Conservation (phyloP, 108 stramenopile genomes). For the Tribonema minus region DNA sequence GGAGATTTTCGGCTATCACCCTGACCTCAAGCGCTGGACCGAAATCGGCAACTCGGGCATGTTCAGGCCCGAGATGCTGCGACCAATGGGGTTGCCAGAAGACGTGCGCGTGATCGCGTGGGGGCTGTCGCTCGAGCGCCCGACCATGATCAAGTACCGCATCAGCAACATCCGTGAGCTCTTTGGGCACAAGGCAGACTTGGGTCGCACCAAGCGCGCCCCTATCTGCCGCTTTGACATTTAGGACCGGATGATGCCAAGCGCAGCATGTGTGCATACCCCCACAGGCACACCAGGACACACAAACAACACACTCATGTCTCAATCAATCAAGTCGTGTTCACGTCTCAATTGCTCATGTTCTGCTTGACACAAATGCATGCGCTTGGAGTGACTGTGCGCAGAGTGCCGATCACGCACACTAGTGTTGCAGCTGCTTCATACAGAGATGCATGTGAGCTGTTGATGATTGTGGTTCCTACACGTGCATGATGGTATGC, state of each 20-base stretch:
- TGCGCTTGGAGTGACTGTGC: not conserved
- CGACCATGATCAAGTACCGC: slow-evolving; percentile 99
- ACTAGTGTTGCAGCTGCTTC: too few species aligned
- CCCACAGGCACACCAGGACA: too few species aligned
- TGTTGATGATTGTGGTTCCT: not conserved
- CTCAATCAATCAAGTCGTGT: too few species aligned
- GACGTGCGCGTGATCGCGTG: slow-evolving; percentile 98
- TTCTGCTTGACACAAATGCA: not conserved
- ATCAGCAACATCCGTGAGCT: slow-evolving; percentile 98
- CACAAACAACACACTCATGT: too few species aligned
- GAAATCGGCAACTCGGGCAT: slow-evolving; percentile 92
- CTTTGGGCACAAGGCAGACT: slow-evolving; percentile 98
- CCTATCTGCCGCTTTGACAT: slow-evolving; percentile 85
- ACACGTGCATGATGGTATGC: not conserved
- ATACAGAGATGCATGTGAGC: too few species aligned
- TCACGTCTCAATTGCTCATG: too few species aligned
- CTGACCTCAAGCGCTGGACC: slow-evolving; percentile 98
- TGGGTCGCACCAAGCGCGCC: slow-evolving; percentile 82
- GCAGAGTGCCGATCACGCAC: too few species aligned
- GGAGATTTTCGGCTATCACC: slow-evolving; percentile 99
- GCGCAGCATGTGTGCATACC: not conserved
- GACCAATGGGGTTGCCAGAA: slow-evolving; percentile 98
- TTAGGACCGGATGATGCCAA: not conserved
- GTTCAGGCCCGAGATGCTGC: slow-evolving; percentile 99
- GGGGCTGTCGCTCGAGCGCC: slow-evolving; percentile 96